Base-by-base conservation (phyloP, 2,329 filamentous ascomycete species). In the Aquanectria penicillioides region DNA sequence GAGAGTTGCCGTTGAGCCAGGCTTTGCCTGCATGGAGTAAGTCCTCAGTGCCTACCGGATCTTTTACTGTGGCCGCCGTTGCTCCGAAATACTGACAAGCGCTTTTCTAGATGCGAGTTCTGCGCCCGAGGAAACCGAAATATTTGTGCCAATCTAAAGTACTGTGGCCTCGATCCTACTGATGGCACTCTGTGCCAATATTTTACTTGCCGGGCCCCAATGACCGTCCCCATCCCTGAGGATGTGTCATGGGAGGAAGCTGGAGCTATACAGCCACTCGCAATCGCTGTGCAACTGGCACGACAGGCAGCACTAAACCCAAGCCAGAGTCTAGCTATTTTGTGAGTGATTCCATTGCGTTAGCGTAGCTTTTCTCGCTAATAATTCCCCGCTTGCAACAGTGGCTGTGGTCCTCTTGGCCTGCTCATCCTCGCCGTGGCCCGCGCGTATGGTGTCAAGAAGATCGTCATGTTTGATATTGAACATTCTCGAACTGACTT, bases 241-340 rank as follows among this genome's bases (percentile, higher is more conserved):
- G 73, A 75, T 34, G 80, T 90, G 64, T 81, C 77, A 2, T 73
- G 89, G 52, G 84, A 89, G 64, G 86, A 90, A 69, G 88, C 87
- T 26, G 88, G 88, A 4, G 72, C 89, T 33, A 84, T 90, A 66
- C 88, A 91, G 75, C 86, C 86, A 2, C 79, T 89, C 28, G 80
- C 82, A 15, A 85, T 89, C 40, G 86, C 84, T 0, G 85, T 89
- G n/a, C 86, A 89, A 69, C 82, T 87, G 38, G 81, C 81, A 20
- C 78, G 81, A 46, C 82, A 85, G 68, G 85, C 83, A 2, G 50
- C 52, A 5, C 51, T 71, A 10, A 62, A 57, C 8, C 44, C 62
- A 2, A 48, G 65, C 40, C 61, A 72, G 37, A 70, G 64, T 7
- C 37, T 72, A 53, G 70, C 68, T 0, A 67, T 72, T 15, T 72